Percentiles rank a stretch among this genome's conserved stretches.
Evolutionary conservation across 331 rosid species (phyloP).

Genomic region (Stylosanthes scabra): DNA sequence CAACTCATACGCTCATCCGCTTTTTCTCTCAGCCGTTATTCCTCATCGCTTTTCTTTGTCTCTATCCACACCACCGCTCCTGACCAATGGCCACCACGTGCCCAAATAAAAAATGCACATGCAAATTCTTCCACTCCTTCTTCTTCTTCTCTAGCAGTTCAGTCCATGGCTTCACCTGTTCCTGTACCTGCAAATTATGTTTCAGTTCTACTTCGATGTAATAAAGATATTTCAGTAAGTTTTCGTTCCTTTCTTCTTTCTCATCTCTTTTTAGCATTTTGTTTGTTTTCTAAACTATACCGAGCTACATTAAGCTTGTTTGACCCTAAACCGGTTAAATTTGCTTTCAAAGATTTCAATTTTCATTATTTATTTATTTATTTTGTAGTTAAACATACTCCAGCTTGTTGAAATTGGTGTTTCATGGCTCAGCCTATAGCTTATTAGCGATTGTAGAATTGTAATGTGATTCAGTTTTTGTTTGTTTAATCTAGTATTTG

Average conservation of each 20-base stretch:
- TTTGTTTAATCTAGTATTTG: neutral
- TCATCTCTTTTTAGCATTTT: neutral
- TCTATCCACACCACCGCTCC: constrained; percentile 33
- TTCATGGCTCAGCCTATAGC: constrained; percentile 26
- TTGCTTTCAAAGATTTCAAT: neutral
- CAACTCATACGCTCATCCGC: neutral
- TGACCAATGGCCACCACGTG: constrained; percentile 34
- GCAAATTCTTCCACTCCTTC: constrained; percentile 46
- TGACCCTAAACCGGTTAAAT: neutral
- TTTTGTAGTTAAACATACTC: too few relatives aligned
- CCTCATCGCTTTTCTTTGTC: constrained; percentile 31
- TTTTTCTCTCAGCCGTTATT: constrained; percentile 18
- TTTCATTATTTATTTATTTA: too few relatives aligned
- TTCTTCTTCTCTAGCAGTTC: constrained; percentile 40
- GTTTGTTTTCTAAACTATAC: neutral
- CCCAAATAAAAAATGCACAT: constrained; percentile 11
- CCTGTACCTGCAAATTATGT: constrained; percentile 46
- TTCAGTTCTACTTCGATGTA: constrained; percentile 75
- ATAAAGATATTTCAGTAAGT: constrained; percentile 70
- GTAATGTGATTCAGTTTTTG: neutral
- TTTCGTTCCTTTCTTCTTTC: neutral
- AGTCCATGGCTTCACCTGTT: constrained; percentile 40
- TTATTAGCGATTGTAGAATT: neutral
- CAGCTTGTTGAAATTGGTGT: neutral
- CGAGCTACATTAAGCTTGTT: neutral